Base-by-base conservation (phyloP, 495 filamentous ascomycete genomes). In the Neurospora sp. region DNA sequence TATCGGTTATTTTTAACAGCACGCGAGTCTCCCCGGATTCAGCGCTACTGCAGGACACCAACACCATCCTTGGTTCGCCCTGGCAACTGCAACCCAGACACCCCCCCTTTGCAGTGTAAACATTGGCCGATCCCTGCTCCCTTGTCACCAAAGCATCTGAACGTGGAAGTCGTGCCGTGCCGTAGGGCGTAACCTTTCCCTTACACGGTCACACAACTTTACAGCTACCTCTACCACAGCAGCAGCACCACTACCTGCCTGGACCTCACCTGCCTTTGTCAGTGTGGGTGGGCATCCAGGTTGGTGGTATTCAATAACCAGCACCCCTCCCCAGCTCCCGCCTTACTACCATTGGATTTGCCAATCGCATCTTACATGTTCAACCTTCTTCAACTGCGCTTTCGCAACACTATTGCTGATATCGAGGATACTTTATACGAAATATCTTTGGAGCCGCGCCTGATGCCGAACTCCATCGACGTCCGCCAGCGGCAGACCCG, bases 351-450 rank as follows among this genome's bases (percentile, higher is more conserved):
- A 5, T 38, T 37, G 38, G 27, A 44, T 69, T 72, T 23, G 35
- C 16, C 18, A 4, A 18, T 42, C 46, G 38, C 74, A 66, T 39
- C 66, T 46, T 75, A 72, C 48, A 84, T 85, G 84, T 82, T 78
- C 76, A 74, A 75, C 77, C 80, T 79, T 75, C 80, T 81, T 69
- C 76, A 78, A 69, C 76, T 72, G 70, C 79, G 83, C 48, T 82
- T 79, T 69, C 74, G 76, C 76, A 77, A 82, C 69, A 78, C 80
- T 27, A 72, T 87, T 77, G 70, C 76, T 48, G 80, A 84, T 70
- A 82, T 86, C 72, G 77, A 81, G 71, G 80, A 85, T 69, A 83
- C 81, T 72, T 76, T 87, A 75, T 80, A 80, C 80, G 82, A 78
- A 76, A 84, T 86, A 77, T 80, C 83, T 35, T 74, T 84, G 41